These are phyloP conservation scores for Kodamaea laetipori DNA, from an alignment of 805 yeast species.

Conservation along the genomic window DNA sequence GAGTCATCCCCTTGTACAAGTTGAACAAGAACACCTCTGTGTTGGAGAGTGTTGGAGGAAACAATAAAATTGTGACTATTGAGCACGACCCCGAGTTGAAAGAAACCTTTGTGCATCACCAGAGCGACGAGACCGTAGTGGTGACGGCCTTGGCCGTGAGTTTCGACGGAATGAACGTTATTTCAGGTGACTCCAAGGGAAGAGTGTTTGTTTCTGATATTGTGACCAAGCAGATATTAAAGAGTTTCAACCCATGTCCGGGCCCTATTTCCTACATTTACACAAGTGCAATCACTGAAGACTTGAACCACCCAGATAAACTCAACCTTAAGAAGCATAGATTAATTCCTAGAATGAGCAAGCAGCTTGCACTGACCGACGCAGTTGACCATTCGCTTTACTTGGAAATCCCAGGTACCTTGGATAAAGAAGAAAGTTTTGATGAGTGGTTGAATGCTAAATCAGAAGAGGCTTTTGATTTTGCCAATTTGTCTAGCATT, in stretches of 20 bases:
- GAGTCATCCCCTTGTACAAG: slow-evolving; percentile 54
- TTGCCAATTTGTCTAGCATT: slow-evolving; percentile 44
- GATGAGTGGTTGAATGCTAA: slow-evolving; percentile 52
- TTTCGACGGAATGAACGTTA: slow-evolving; percentile 70
- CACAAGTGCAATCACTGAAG: slow-evolving; percentile 9
- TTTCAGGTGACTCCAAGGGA: slow-evolving; percentile 78
- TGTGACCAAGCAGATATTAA: slow-evolving; percentile 65
- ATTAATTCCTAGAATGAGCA: slow-evolving; percentile 64
- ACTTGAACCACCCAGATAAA: slow-evolving; percentile 24
- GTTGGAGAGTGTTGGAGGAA: slow-evolving; percentile 64
- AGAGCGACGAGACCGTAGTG: slow-evolving; percentile 19
- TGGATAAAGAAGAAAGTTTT: slow-evolving; percentile 33
- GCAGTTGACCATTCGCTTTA: slow-evolving; percentile 47
- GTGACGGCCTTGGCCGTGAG: slow-evolving; percentile 62
- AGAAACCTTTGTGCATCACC: slow-evolving; percentile 57
- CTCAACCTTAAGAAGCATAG: slow-evolving; percentile 39
- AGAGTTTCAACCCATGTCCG: slow-evolving; percentile 49
- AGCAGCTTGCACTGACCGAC: slow-evolving; percentile 50
- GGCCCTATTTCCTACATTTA: slow-evolving; percentile 35
- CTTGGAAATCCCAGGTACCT: slow-evolving; percentile 32
- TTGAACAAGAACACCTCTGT: slow-evolving; percentile 38
- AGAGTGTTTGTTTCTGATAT: slow-evolving; percentile 67
- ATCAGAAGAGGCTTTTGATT: slow-evolving; percentile 53
- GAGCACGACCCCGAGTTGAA: slow-evolving; percentile 52
- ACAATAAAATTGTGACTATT: slow-evolving; percentile 51